Conservation (phyloP, 2,329 filamentous ascomycete genomes). For the Fusarium stilboides region DNA sequence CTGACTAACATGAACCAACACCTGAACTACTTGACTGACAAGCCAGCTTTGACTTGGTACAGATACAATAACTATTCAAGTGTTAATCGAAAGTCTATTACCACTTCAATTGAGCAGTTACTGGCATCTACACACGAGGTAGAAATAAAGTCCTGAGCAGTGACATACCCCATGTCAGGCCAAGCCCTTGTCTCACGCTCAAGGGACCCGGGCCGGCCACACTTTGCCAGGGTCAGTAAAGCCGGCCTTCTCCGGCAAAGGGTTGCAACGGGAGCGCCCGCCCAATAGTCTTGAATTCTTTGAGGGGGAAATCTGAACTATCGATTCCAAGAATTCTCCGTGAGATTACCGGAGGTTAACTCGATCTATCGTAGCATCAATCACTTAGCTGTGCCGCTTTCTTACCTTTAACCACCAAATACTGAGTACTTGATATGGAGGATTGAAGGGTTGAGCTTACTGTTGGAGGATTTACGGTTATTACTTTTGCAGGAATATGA, state of each 20-base stretch:
- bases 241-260: constrained; percentile 11
- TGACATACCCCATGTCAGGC: constrained; percentile 23
- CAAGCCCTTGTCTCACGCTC: constrained; percentile 26
- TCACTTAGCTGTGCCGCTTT: constrained; percentile 21
- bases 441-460: background rate
- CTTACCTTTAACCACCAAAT: background rate
- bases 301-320: constrained; percentile 9
- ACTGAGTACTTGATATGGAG: constrained; percentile 2
- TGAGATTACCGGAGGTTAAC: background rate
- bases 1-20: too few species aligned
- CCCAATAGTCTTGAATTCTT: constrained; percentile 19
- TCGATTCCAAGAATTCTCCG: constrained; percentile 24
- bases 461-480: background rate
- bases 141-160: constrained; percentile 11
- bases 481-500: background rate
- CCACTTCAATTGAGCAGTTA: too few species aligned
- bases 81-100: too few species aligned
- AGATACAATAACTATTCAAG: too few species aligned
- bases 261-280: constrained; percentile 18
- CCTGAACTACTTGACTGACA: too few species aligned
- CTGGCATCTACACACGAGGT: background rate
- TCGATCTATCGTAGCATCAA: constrained; percentile 2
- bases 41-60: too few species aligned
- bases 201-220: constrained; percentile 9
- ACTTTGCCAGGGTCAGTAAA: constrained; percentile 24